A percentile compares a stretch with the other conserved stretches of the same genome.
These are phyloP conservation scores for Sergeia podlipaevii DNA, from an alignment of 208 protist genomes.

Conservation along the genomic window DNA sequence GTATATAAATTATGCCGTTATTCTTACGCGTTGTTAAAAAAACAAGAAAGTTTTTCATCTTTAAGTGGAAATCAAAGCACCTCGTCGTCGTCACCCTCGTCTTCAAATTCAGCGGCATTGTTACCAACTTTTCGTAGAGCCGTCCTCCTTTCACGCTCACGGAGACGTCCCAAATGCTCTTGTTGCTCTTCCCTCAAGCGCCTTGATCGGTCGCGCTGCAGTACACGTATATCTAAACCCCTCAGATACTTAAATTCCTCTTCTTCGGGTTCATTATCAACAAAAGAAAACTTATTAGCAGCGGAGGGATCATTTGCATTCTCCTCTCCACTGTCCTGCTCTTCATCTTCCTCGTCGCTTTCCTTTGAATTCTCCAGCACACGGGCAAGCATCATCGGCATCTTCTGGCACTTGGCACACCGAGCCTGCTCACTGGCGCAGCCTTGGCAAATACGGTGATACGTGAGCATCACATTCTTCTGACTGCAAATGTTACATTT, in stretches of 20 bases:
- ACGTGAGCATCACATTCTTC: conserved; percentile 53
- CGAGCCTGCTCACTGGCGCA: conserved; percentile 33
- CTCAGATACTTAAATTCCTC: conserved; percentile 39
- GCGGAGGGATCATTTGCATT: conserved; percentile 2
- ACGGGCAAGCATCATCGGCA: conserved; percentile 5
- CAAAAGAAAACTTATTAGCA: conserved; percentile 49
- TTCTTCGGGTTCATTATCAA: conserved; percentile 40
- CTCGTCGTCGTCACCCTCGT: too few species aligned
- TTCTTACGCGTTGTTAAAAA: too few species aligned
- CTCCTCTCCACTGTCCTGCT: conserved; percentile 11
- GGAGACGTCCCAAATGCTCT: conserved; percentile 31
- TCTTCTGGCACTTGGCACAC: conserved; percentile 88
- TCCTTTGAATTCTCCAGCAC: background rate
- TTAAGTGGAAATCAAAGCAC: too few species aligned
- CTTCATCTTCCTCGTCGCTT: conserved; percentile 1
- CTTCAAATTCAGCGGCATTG: background rate
- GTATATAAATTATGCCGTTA: too few species aligned
- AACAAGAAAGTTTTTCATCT: background rate
- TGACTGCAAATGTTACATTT: conserved; percentile 73
- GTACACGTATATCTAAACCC: conserved; percentile 52
- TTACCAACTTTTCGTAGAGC: conserved; percentile 23
- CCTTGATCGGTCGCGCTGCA: conserved; percentile 26
- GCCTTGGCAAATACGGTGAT: conserved; percentile 80
- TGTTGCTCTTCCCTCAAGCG: conserved; percentile 19
- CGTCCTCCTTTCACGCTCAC: conserved; percentile 57